phyloP scores from a whole-genome alignment of 768 basidiomycete genomes.

The Dioszegia aurantiaca region DNA sequence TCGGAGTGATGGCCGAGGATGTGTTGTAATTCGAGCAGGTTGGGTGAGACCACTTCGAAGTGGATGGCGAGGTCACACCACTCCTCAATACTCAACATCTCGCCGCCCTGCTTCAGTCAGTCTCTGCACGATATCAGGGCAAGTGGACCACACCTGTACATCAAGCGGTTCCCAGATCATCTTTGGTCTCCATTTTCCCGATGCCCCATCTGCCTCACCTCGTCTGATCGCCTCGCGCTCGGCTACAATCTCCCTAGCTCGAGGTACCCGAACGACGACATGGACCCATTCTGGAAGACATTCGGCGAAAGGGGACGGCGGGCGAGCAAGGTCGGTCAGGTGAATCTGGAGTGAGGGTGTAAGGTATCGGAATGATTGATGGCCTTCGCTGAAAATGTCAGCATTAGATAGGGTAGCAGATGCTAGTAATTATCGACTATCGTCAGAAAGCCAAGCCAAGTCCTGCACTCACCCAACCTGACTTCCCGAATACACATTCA shows the following conservation, averaged over 20 bases:
- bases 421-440: no score
- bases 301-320: slow-evolving; percentile 32
- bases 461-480: slow-evolving; percentile 30
- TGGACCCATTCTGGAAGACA: slow-evolving; percentile 35
- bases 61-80: slow-evolving; percentile 20
- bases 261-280: slow-evolving; percentile 27
- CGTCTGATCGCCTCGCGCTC: slow-evolving; percentile 19
- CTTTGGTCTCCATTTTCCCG: slow-evolving; percentile 25
- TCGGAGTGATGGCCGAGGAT: slow-evolving; percentile 15
- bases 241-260: slow-evolving; percentile 28
- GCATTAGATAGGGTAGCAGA: no score
- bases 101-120: neutral
- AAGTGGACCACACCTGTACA: slow-evolving; percentile 17
- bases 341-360: slow-evolving; percentile 27
- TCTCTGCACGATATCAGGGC: neutral
- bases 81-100: neutral
- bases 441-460: neutral
- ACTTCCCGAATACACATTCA: slow-evolving; percentile 42
- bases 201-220: slow-evolving; percentile 6
- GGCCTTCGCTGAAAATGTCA: slow-evolving; percentile 43
- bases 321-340: slow-evolving; percentile 29
- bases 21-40: slow-evolving; percentile 40
- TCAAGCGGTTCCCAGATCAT: slow-evolving; percentile 46
- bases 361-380: slow-evolving; percentile 44
- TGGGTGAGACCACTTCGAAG: slow-evolving; percentile 36